These are phyloP conservation scores for Graphilbum ipis-grandicollis DNA, from an alignment of 2,329 filamentous ascomycete genomes.

Conservation along the genomic window DNA sequence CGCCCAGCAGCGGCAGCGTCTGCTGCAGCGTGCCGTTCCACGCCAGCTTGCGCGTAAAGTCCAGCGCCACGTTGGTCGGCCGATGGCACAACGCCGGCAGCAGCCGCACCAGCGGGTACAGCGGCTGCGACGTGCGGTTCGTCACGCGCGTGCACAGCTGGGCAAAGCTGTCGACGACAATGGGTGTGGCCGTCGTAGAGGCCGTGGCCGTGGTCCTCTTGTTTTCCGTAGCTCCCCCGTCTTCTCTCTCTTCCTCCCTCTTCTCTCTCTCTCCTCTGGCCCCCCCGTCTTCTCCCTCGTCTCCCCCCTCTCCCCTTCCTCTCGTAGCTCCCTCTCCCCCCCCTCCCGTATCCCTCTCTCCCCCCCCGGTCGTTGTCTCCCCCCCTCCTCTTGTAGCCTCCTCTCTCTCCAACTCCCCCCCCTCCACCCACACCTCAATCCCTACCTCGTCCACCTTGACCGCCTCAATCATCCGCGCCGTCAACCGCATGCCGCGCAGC, in stretches of 20 bases:
- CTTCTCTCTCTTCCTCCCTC: neutral
- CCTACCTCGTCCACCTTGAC: conserved; percentile 66
- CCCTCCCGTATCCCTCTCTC: conserved; percentile 8
- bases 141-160: conserved; percentile 52
- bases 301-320: too few species aligned
- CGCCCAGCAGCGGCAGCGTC: conserved; percentile 43
- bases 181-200: conserved; percentile 5
- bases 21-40: conserved; percentile 78
- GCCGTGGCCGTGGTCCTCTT: conserved; percentile 5
- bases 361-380: conserved; percentile 2
- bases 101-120: conserved; percentile 57
- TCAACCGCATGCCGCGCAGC: conserved; percentile 57
- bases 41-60: conserved; percentile 64
- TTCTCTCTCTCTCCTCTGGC: too few species aligned
- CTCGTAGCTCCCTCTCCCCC: too few species aligned
- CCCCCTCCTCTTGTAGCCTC: too few species aligned
- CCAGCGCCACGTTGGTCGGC: conserved; percentile 53
- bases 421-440: conserved; percentile 38
- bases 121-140: conserved; percentile 52
- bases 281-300: too few species aligned
- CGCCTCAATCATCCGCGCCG: conserved; percentile 63
- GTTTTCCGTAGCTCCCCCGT: conserved; percentile 7
- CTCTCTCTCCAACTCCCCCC: conserved; percentile 7
- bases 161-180: conserved; percentile 44
- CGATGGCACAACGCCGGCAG: conserved; percentile 63